These are phyloP conservation scores for Panaeolus cyanescens DNA, from an alignment of 768 basidiomycete genomes.

Conservation along the genomic window DNA sequence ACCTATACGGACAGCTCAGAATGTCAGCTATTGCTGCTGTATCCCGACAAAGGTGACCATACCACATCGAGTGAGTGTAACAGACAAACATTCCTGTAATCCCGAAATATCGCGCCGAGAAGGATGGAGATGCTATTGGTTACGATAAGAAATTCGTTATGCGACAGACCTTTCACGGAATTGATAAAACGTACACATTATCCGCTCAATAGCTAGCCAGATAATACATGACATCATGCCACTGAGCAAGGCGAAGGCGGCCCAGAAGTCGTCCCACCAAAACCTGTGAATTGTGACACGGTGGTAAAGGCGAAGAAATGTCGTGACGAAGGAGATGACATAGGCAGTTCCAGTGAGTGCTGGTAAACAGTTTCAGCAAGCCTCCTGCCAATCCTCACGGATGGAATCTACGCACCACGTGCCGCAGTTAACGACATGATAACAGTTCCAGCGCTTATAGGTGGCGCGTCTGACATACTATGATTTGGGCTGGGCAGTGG, in stretches of 20 bases:
- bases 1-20: not conserved
- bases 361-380: not conserved
- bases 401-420: not conserved
- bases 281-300: constrained; percentile 21
- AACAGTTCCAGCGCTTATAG: not conserved
- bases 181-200: not conserved
- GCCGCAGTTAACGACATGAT: not conserved
- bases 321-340: constrained; percentile 16
- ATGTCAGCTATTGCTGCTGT: too few relatives aligned
- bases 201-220: not conserved
- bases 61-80: not conserved
- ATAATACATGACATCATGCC: not conserved
- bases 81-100: not conserved
- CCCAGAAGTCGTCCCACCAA: constrained; percentile 34
- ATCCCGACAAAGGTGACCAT: too few relatives aligned
- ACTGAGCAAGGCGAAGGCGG: constrained; percentile 20
- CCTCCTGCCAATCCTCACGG: not conserved
- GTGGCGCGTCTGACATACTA: not conserved
- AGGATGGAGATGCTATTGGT: not conserved
- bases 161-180: not conserved
- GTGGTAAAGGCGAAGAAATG: constrained; percentile 21
- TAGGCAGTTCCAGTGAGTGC: constrained; percentile 3
- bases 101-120: not conserved
- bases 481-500: too few relatives aligned
- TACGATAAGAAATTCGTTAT: not conserved